Evolutionary conservation across 2,329 filamentous ascomycete genomes (phyloP), one percentile per base, ranked within the genome.

Genomic region (Mariannaea sp.): DNA sequence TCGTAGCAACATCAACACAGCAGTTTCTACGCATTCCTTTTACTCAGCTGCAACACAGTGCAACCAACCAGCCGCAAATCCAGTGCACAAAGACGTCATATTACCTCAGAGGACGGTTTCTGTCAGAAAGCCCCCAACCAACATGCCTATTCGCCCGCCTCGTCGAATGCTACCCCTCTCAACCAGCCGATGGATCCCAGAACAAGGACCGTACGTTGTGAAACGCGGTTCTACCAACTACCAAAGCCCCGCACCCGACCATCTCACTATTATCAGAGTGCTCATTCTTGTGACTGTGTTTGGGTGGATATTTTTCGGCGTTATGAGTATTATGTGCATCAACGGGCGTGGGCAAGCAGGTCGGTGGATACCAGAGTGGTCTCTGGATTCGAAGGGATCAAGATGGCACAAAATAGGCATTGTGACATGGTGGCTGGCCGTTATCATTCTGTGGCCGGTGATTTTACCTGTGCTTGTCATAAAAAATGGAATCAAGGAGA

Each of bases 381-480:
- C 71, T 41, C 60, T 70, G 16, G 64, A 70, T 33, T 64, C 65
- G 1, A 30, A 46, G 2, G 61, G 62, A 1, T 61, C 56, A 13
- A 20, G 12, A 3, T 49, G 49, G 43, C 61, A 69, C n/a, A 61
- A 57, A 35, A 42, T 57, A 4, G 14, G 51, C 6, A 60, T 72
- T 35, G 56, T 43, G 8, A 44, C 33, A 1, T 72, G 69, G 70
- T 72, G 69, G 70, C 12, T 52, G 1, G 59, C 49, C 2, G 60
- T 71, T 2, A 17, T 72, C 17, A 32, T 71, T 30, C 51, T 66
- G n/a, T 72, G 70, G 53, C 85, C 85, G 4, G 78, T 77, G 63
- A 93, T 91, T 61, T 77, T 83, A 44, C 75, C 77, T 0, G 89
- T 92, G 64, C 86, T 82, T 60, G 85, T 88, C 65, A 86, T 79